A percentile compares a stretch with the other conserved stretches of the same genome.
Evolutionary conservation across 345 rosid species (phyloP).

Genomic region (Balakata baccata): DNA sequence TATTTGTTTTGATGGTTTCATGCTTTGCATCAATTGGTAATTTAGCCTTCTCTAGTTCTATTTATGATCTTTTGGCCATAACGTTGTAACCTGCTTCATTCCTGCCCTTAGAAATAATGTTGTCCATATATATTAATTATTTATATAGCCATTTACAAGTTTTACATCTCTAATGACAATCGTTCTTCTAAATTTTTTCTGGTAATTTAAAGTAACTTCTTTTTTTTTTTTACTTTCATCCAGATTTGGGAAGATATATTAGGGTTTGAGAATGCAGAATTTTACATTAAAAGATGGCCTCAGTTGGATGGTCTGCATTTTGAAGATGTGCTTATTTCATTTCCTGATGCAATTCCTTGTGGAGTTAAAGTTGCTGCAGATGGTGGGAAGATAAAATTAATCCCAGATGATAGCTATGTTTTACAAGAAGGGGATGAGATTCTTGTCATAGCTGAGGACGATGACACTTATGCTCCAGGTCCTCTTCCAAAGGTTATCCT

Average conservation of each 20-base stretch:
- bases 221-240: slow-evolving; percentile 10
- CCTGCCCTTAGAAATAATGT: neutral
- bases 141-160: neutral
- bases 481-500: slow-evolving; percentile 68
- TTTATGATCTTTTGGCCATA: neutral
- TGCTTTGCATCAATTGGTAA: neutral
- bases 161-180: neutral
- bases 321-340: slow-evolving; percentile 70
- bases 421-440: slow-evolving; percentile 80
- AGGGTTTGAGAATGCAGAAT: slow-evolving; percentile 88
- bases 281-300: slow-evolving; percentile 90
- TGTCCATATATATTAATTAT: neutral
- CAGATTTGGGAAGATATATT: slow-evolving; percentile 97
- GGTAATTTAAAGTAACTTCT: neutral
- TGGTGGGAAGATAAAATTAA: slow-evolving; percentile 66
- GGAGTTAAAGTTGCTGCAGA: slow-evolving; percentile 82
- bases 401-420: slow-evolving; percentile 69
- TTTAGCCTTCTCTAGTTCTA: neutral
- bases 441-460: slow-evolving; percentile 95
- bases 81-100: neutral
- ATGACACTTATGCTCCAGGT: slow-evolving; percentile 86
- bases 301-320: slow-evolving; percentile 68
- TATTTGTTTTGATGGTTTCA: neutral
- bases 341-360: slow-evolving; percentile 86
- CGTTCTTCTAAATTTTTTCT: neutral